Base-by-base conservation (phyloP, 208 protist species). In the Trypanosoma lewisi region DNA sequence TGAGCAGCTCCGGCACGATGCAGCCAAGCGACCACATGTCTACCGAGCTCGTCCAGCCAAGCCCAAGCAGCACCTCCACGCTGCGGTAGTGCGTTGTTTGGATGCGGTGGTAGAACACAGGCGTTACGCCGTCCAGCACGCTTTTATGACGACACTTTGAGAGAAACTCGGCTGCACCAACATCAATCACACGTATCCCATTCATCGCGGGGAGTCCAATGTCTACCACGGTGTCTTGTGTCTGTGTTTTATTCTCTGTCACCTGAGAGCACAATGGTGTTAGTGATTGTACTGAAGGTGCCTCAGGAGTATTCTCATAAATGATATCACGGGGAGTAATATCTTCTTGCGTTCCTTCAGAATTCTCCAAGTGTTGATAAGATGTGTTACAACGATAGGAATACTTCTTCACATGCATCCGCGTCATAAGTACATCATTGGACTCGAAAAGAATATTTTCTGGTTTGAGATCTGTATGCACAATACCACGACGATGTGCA, bases 401-500 rank as follows among this genome's bases (percentile, higher is more conserved):
- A 41, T 28, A 0, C 31, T 25, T 65, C 45, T 14, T 56, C 23
- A 91, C 66, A 11, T 30, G 25, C 7, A 87, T 28, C 25, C 70
- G 65, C 31, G 62, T 65, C 12, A 72, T 68, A 28, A 88, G 49
- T 25, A 67, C 72, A 14, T 81, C 72, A 16, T 51, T 75, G 28
- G 73, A 82, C 56, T 95, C 83, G 57, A 95, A 87, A 39, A 95
- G 77, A 16, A 94, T 66, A 63, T 94, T 94, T 64, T 94, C 82
- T 0, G 88, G 88, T 63, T 94, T 94, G 28, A 94, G 74, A 65
- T 94, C 87, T 17, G 84, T 91, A 75, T 94, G 87, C 42, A 85
- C 78, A 49, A 91, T 71, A 17, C 84, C 84, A 53, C 78, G 72
- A 12, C 48, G 54, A 59, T 91, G 84, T 12, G 76, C 78, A 60